Percentiles rank a stretch among this genome's conserved stretches.
Evolutionary conservation across 2,329 filamentous ascomycete genomes (phyloP).

Genomic region (Fusarium sp.): DNA sequence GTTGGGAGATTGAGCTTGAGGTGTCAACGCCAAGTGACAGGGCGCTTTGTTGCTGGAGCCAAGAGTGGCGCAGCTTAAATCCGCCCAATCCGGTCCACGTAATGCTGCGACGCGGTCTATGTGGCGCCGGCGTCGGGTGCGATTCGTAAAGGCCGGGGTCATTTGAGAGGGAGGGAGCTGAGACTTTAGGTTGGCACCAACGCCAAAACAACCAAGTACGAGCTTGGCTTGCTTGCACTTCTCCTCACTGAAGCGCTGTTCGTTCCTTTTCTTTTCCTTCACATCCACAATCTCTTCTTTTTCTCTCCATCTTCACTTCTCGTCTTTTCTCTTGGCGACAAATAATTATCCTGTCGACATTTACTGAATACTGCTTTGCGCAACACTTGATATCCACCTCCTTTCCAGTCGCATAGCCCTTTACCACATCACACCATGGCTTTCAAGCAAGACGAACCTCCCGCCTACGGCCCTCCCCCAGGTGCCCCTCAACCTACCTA

Average conservation of each 20-base stretch:
- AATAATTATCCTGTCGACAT: conserved; percentile 5
- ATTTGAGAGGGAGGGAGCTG: conserved; percentile 41
- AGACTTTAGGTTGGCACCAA: conserved; percentile 38
- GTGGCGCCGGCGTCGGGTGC: conserved; percentile 31
- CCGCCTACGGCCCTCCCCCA: conserved; percentile 57
- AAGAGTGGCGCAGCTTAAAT: conserved; percentile 50
- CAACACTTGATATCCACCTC: conserved; percentile 2
- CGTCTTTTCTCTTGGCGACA: neutral
- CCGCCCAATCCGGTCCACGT: conserved; percentile 42
- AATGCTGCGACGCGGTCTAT: conserved; percentile 38
- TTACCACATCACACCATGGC: conserved; percentile 33
- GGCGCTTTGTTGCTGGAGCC: conserved; percentile 31
- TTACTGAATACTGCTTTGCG: neutral
- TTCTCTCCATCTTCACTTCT: neutral
- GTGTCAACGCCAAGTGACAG: conserved; percentile 29
- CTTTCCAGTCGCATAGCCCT: conserved; percentile 11
- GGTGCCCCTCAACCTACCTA: conserved; percentile 58
- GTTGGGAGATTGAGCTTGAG: conserved; percentile 16
- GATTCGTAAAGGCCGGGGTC: conserved; percentile 6
- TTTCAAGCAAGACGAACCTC: conserved; percentile 61
- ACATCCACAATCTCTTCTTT: conserved; percentile 14
- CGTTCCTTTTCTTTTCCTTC: conserved; percentile 23
- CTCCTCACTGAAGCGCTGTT: conserved; percentile 15
- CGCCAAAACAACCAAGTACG: conserved; percentile 23
- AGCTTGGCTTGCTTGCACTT: conserved; percentile 16